A percentile compares a stretch with the other conserved stretches of the same genome.
Evolutionary conservation across 208 protist species (phyloP).

Genomic region (Acanthamoeba healyi): DNA sequence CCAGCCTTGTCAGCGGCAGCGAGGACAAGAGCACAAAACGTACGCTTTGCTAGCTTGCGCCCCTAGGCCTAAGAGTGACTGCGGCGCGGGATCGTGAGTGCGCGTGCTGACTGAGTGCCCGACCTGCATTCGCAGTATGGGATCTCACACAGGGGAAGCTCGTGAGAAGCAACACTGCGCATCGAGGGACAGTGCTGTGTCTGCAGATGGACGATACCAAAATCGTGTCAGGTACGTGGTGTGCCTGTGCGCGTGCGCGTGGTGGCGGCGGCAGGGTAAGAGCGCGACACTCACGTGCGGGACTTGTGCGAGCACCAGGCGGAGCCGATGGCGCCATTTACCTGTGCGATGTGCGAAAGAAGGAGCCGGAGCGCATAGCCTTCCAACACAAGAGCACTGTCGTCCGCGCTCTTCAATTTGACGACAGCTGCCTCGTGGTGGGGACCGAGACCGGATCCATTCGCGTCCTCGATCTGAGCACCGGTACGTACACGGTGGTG

Average conservation of each 20-base stretch:
- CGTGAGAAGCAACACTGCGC: not conserved
- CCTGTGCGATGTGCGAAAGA: conserved; percentile 37
- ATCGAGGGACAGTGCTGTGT: not conserved
- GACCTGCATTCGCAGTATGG: conserved; percentile 66
- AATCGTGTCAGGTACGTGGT: conserved; percentile 1
- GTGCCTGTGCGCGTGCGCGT: not conserved
- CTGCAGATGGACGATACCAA: conserved; percentile 63
- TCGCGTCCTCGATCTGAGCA: conserved; percentile 13
- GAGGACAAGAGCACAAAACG: conserved; percentile 52
- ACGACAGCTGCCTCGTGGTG: conserved; percentile 48
- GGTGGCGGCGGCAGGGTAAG: too few species aligned
- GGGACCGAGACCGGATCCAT: conserved; percentile 37
- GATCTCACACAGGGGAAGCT: conserved; percentile 42
- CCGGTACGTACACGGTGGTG: not conserved
- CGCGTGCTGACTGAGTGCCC: too few species aligned
- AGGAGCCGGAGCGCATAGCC: conserved; percentile 12
- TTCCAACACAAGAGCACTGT: not conserved
- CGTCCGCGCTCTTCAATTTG: conserved; percentile 22
- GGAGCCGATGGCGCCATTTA: not conserved
- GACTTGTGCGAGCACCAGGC: not conserved
- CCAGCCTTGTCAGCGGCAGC: not conserved
- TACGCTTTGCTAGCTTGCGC: not conserved
- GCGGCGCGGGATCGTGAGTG: too few species aligned
- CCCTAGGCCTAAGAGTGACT: not conserved
- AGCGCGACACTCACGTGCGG: not conserved